These are phyloP conservation scores for Knoxia roxburghii DNA, from an alignment of 257 asterid species.

Conservation along the genomic window DNA sequence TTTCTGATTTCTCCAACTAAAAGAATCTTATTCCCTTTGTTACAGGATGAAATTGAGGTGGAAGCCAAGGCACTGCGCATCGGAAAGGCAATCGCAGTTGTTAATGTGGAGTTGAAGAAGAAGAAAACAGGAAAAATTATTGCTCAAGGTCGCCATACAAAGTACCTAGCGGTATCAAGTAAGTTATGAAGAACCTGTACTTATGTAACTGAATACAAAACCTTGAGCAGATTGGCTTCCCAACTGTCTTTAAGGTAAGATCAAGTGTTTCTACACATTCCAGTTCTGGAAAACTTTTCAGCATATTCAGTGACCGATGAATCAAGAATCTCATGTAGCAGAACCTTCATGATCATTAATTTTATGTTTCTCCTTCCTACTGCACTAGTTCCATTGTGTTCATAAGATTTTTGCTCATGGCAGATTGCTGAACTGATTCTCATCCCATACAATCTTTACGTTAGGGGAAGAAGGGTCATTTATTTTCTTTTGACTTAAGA, in stretches of 20 bases:
- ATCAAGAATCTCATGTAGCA: background rate
- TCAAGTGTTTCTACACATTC: background rate
- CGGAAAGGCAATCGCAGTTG: conserved; percentile 72
- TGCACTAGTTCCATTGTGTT: background rate
- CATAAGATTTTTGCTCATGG: background rate
- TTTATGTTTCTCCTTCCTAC: background rate
- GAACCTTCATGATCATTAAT: background rate
- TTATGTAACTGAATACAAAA: background rate
- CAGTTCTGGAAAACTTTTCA: background rate
- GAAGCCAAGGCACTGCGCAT: conserved; percentile 62
- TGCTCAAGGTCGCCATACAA: conserved; percentile 87
- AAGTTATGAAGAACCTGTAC: conserved; percentile 38
- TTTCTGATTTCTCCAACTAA: background rate
- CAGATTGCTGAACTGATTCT: no score
- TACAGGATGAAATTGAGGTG: conserved; percentile 82
- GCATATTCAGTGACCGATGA: background rate
- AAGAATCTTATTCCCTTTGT: background rate
- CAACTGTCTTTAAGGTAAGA: background rate
- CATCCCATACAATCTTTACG: no score
- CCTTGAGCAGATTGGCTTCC: background rate
- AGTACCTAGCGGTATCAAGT: conserved; percentile 52
- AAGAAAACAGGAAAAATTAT: conserved; percentile 60
- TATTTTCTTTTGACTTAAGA: no score
- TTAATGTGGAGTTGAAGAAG: conserved; percentile 62
- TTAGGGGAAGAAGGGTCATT: no score